Percentiles rank a stretch among this genome's conserved stretches.
Conservation (phyloP, 2,329 filamentous ascomycete species). For the Cladosporium sp. region DNA sequence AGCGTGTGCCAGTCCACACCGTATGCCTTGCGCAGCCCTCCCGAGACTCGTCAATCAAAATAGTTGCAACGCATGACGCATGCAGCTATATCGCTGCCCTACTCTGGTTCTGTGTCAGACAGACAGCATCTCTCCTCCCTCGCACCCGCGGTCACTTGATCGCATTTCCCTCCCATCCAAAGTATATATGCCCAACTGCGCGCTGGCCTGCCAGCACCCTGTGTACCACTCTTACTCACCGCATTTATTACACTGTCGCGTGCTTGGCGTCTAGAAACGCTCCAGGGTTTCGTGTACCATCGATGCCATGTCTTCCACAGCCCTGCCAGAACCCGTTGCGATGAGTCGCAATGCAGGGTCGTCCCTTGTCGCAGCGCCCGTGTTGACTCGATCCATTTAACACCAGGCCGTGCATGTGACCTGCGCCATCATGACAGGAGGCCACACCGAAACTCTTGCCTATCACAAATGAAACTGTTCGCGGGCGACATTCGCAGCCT, state of each 20-base stretch:
- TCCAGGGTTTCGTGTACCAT: background rate
- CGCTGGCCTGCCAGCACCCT: conserved; percentile 8
- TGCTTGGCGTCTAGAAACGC: background rate
- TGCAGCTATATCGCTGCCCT: conserved; percentile 1
- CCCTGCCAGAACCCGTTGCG: background rate
- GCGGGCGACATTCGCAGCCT: background rate
- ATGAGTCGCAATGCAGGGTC: background rate
- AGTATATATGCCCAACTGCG: conserved; percentile 7
- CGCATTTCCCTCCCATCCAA: background rate
- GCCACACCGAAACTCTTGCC: background rate
- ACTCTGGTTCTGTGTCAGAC: background rate
- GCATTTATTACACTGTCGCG: background rate
- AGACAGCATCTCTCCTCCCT: background rate
- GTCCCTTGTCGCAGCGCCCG: background rate
- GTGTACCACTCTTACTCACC: conserved; percentile 6
- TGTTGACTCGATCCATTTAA: background rate
- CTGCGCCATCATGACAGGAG: background rate
- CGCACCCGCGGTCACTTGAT: background rate
- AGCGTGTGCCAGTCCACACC: background rate
- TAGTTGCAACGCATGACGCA: background rate
- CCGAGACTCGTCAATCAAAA: background rate
- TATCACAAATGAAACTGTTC: background rate
- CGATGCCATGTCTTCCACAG: background rate
- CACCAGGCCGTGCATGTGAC: background rate
- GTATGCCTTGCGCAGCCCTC: background rate